These are phyloP conservation scores for Ilex aquifolium DNA, from an alignment of 257 asterid genomes.

Conservation along the genomic window DNA sequence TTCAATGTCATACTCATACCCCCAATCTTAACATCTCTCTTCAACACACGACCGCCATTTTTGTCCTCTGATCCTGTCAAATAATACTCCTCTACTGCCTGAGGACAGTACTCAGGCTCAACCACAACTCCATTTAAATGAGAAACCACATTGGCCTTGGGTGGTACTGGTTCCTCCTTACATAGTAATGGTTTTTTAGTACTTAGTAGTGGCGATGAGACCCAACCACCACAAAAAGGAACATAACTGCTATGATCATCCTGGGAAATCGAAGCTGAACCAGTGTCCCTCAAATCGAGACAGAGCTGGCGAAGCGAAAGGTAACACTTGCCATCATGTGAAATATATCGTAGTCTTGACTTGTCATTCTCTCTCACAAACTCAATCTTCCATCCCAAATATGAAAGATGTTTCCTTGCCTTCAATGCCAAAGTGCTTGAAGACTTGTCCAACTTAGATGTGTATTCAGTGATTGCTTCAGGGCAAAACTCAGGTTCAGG, in stretches of 20 bases:
- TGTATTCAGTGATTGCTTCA: constrained; percentile 30
- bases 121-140: constrained; percentile 1
- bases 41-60: background rate
- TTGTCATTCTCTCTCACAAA: background rate
- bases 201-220: constrained; percentile 8
- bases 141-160: background rate
- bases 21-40: background rate
- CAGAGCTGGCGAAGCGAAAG: constrained; percentile 34
- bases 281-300: constrained; percentile 22
- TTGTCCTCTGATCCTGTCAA: background rate
- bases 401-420: constrained; percentile 46
- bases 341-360: constrained; percentile 28
- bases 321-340: constrained; percentile 40
- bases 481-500: constrained; percentile 42
- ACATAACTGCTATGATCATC: constrained; percentile 2
- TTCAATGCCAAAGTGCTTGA: background rate
- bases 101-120: constrained; percentile 46
- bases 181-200: constrained; percentile 22
- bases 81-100: constrained; percentile 48
- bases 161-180: constrained; percentile 18
- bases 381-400: constrained; percentile 61
- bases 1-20: constrained; percentile 6
- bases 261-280: constrained; percentile 14
- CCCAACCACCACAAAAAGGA: constrained; percentile 15
- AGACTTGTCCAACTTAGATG: background rate